Evolutionary conservation across 2,329 filamentous ascomycete species (phyloP), one percentile per base, ranked within the genome.

Genomic region (Allantophomopsis cytisporea): DNA sequence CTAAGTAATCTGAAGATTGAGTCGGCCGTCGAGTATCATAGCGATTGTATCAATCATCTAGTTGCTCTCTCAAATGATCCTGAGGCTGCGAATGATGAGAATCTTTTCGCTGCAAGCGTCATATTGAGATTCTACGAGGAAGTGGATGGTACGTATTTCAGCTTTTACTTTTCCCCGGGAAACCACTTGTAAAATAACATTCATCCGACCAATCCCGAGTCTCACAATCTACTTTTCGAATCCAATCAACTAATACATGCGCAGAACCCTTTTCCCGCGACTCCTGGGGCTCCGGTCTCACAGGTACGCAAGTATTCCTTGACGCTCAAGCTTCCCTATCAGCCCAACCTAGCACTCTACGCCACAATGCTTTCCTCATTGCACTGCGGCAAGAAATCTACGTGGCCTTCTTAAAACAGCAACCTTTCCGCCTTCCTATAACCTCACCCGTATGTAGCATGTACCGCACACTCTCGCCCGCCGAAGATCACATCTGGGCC

Each of bases 331-430:
- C 52, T 21, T 20, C 18, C 18, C 7, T 20, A 7, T 20, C 18
- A 20, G 18, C 18, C 18, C 18, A 20, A 20, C 53, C 54, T 10
- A 45, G 43, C 18, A 47, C 56, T 2, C 54, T 66, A n/a, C 59
- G 60, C 2, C 59, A 62, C 39, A 62, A 62, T 6, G 57, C 60
- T 1, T 64, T 62, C 45, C 68, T 66, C 59, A 59, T 68, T 4
- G 64, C 65, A 7, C 53, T 68, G 20, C 57, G 67, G 11, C 66
- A 69, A 48, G 65, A 69, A 46, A 58, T 69, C 6, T 65, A 67
- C 42, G 60, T 66, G 16, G 63, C 63, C 1, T 55, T 65, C 36
- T 54, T 59, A 8, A 59, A 59, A 43, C 62, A 62, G 30, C 55
- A 47, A 42, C 41, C 61, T 36, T 41, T 65, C 36, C 52, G 56